A percentile compares a stretch with the other conserved stretches of the same genome.
These are phyloP conservation scores for Iberis pinnata DNA, from an alignment of 345 rosid species.

Conservation along the genomic window DNA sequence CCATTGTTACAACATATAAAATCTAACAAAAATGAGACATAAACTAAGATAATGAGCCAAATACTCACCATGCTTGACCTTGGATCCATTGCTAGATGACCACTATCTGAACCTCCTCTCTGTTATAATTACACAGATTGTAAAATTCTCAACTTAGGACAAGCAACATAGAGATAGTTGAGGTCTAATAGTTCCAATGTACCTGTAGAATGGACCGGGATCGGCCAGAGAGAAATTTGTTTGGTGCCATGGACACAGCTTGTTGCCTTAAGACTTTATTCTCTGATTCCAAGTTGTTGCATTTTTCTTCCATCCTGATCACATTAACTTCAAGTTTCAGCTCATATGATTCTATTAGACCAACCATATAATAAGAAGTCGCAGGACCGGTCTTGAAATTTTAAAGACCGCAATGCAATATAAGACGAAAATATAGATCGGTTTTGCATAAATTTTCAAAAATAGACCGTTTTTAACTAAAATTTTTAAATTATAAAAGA, in stretches of 20 bases:
- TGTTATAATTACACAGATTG: constrained; percentile 32
- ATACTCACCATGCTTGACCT: constrained; percentile 49
- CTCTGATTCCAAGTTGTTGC: constrained; percentile 74
- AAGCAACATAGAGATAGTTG: not conserved
- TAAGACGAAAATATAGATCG: too few species aligned
- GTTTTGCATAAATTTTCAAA: too few species aligned
- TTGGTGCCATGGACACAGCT: constrained; percentile 93
- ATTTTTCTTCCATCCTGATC: constrained; percentile 81
- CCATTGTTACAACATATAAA: not conserved
- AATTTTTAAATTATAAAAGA: too few species aligned
- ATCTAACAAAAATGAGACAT: not conserved
- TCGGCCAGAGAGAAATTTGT: constrained; percentile 84
- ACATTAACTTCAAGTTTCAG: constrained; percentile 11
- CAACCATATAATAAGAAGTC: not conserved
- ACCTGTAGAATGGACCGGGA: constrained; percentile 89
- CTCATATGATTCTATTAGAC: not conserved
- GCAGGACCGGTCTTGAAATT: too few species aligned
- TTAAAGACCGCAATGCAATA: too few species aligned
- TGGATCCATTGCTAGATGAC: constrained; percentile 46
- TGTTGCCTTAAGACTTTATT: constrained; percentile 89
- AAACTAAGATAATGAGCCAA: not conserved
- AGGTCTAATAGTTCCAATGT: not conserved
- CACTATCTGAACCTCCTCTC: constrained; percentile 73
- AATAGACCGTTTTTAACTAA: too few species aligned
- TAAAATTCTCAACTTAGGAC: constrained; percentile 8